Percentiles rank a stretch among this genome's conserved stretches.
These are phyloP conservation scores for Polygonum maritimum DNA, from an alignment of 148 eudicot species.

Conservation along the genomic window DNA sequence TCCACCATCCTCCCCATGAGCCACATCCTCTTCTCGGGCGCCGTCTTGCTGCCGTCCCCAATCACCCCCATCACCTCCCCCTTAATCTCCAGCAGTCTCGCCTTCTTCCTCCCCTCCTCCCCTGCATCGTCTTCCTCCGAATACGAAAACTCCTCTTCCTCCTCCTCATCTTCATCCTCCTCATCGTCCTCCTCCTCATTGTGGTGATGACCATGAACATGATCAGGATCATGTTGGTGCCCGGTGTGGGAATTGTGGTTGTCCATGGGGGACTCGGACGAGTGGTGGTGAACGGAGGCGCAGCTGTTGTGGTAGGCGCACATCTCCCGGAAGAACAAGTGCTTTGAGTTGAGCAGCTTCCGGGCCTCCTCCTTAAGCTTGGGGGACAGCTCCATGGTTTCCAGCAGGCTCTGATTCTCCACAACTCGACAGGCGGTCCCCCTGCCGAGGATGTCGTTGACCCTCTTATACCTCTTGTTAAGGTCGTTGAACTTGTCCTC, in stretches of 20 bases:
- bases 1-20: constrained; percentile 33
- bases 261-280: constrained; percentile 12
- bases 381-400: constrained; percentile 58
- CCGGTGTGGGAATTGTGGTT: constrained; percentile 10
- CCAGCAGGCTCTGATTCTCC: constrained; percentile 72
- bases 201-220: constrained; percentile 8
- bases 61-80: constrained; percentile 33
- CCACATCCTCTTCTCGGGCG: constrained; percentile 64
- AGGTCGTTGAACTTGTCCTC: constrained; percentile 94
- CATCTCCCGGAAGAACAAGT: constrained; percentile 89
- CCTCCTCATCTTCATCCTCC: constrained; percentile 14
- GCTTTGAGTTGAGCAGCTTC: constrained; percentile 86
- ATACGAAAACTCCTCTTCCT: constrained; percentile 7
- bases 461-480: constrained; percentile 90
- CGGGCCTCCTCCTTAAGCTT: constrained; percentile 75
- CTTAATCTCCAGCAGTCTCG: constrained; percentile 5
- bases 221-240: background rate
- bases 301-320: constrained; percentile 86
- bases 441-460: constrained; percentile 78
- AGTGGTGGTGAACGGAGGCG: constrained; percentile 11
- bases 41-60: constrained; percentile 41
- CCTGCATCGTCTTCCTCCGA: constrained; percentile 12
- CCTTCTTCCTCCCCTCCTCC: background rate
- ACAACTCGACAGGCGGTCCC: constrained; percentile 83
- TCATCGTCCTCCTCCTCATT: constrained; percentile 30